These are phyloP conservation scores for Candida maris DNA, from an alignment of 805 yeast genomes.

Conservation along the genomic window DNA sequence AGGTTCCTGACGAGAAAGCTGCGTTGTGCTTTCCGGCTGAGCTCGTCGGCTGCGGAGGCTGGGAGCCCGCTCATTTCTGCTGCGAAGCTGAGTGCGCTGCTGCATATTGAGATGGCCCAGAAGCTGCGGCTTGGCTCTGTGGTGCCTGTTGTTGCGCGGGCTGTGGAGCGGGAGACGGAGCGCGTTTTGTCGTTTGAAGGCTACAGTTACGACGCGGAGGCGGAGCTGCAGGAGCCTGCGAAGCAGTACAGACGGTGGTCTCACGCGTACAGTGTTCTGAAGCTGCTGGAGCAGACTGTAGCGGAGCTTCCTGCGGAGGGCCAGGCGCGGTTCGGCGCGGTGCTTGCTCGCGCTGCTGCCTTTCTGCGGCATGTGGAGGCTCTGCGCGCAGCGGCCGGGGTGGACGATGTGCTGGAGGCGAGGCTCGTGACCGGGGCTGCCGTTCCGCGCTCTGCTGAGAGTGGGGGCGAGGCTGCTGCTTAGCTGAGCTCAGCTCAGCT, in stretches of 20 bases:
- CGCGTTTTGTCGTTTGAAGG: conserved; percentile 4
- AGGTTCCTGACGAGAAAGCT: conserved; percentile 16
- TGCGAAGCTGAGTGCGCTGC: conserved; percentile 13
- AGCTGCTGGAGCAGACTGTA: conserved; percentile 14
- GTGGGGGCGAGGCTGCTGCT: too few species aligned
- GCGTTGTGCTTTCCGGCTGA: conserved; percentile 13
- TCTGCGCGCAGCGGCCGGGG: conserved; percentile 9
- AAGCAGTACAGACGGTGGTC: conserved; percentile 12
- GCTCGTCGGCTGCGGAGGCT: conserved; percentile 4
- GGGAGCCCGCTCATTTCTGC: conserved; percentile 5
- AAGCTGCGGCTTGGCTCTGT: conserved; percentile 2
- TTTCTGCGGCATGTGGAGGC: conserved; percentile 16
- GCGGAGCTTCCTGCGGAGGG: conserved; percentile 8
- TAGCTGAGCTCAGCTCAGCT: too few species aligned
- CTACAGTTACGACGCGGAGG: conserved; percentile 4
- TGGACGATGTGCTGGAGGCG: conserved; percentile 7
- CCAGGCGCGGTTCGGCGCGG: conserved; percentile 7
- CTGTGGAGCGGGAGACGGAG: conserved; percentile 5
- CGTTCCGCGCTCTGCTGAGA: too few species aligned
- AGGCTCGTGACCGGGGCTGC: conserved; percentile 5
- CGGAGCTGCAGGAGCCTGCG: conserved; percentile 5
- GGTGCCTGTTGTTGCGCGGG: conserved; percentile 1
- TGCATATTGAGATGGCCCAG: conserved; percentile 14
- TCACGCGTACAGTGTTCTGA: conserved; percentile 18
- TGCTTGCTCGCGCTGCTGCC: conserved; percentile 9